Evolutionary conservation across 192 early-diverging fungal species (phyloP).

Genomic region (Mortierella hygrophila): DNA sequence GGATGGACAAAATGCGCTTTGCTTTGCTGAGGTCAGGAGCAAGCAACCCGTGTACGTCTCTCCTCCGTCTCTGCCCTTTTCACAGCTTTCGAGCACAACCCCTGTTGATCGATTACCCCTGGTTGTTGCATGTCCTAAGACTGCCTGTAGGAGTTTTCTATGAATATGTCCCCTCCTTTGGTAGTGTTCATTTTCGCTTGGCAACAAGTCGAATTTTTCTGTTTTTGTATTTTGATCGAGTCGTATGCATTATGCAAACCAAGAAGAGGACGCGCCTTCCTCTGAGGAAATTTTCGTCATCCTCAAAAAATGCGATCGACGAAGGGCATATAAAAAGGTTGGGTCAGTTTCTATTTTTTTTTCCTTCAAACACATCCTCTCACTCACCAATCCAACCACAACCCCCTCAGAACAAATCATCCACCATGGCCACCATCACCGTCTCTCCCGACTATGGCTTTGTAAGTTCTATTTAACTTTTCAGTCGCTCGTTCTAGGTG

Average conservation of each 20-base stretch:
- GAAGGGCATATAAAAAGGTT: not conserved
- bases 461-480: constrained; percentile 44
- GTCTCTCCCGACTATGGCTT: constrained; percentile 69
- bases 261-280: not conserved
- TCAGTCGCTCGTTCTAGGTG: not conserved
- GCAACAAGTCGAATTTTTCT: not conserved
- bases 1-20: not conserved
- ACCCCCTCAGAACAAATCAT: not conserved
- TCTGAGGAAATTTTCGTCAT: constrained; percentile 15
- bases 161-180: not conserved
- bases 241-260: not conserved
- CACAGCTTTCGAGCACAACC: not conserved
- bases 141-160: not conserved
- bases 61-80: not conserved
- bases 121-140: not conserved
- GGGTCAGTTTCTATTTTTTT: not conserved
- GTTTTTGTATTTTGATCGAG: not conserved
- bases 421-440: constrained; percentile 53
- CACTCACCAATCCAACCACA: not conserved
- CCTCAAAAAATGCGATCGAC: not conserved
- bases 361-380: not conserved
- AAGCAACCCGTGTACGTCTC: not conserved
- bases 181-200: not conserved
- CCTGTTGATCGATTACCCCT: not conserved
- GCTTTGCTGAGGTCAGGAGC: not conserved